Percentiles rank a stretch among this genome's conserved stretches.
Evolutionary conservation across 2,329 filamentous ascomycete genomes (phyloP).

Genomic region (Emmonsia crescens): DNA sequence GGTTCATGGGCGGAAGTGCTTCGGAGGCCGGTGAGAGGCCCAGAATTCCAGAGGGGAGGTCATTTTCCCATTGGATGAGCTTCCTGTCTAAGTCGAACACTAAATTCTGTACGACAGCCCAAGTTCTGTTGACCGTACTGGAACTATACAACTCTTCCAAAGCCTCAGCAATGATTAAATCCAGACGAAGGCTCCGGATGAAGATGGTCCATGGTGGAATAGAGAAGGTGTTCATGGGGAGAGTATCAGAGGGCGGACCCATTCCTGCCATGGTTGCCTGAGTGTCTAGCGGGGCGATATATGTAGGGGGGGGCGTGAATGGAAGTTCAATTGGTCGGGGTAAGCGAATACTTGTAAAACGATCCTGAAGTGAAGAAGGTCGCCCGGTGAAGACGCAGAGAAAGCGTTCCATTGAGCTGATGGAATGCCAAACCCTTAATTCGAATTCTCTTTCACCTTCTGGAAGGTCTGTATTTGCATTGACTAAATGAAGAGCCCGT

Average conservation of each 20-base stretch:
- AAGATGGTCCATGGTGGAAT: slow-evolving; percentile 8
- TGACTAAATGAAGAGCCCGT: slow-evolving; percentile 28
- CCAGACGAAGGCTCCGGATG: slow-evolving; percentile 9
- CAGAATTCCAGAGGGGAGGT: slow-evolving; percentile 17
- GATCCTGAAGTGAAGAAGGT: slow-evolving; percentile 22
- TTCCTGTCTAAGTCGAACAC: slow-evolving; percentile 20
- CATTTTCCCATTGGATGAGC: slow-evolving; percentile 24
- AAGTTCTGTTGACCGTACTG: slow-evolving; percentile 20
- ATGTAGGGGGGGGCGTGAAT: not conserved
- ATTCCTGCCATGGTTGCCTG: not conserved
- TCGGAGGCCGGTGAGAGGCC: not conserved
- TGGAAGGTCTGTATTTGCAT: slow-evolving; percentile 18
- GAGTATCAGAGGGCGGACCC: not conserved
- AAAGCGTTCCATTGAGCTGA: slow-evolving; percentile 27
- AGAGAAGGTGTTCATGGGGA: not conserved
- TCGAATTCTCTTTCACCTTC: slow-evolving; percentile 24
- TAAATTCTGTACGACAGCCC: slow-evolving; percentile 24
- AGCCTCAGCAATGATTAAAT: slow-evolving; percentile 20
- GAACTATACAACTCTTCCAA: slow-evolving; percentile 25
- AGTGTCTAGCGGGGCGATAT: not conserved
- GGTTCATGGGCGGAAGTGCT: not conserved
- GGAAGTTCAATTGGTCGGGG: slow-evolving; percentile 20
- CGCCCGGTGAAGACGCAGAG: slow-evolving; percentile 29
- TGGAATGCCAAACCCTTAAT: slow-evolving; percentile 30
- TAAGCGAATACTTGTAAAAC: slow-evolving; percentile 21